A percentile compares a stretch with the other conserved stretches of the same genome.
These are phyloP conservation scores for Gossypium aridum DNA, from an alignment of 441 rosid species.

Conservation along the genomic window DNA sequence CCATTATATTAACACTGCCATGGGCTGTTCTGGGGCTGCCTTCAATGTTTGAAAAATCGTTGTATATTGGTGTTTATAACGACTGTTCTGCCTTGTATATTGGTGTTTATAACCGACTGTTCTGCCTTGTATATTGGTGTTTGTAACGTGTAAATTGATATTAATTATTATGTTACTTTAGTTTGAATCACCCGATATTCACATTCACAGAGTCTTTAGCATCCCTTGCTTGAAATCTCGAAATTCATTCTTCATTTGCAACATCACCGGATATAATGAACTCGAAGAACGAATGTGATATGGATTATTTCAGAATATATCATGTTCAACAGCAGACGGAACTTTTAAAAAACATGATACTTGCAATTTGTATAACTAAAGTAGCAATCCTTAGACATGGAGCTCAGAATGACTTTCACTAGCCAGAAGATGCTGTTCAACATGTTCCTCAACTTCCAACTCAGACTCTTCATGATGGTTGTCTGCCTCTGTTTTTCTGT, in stretches of 20 bases:
- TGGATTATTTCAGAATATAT: background rate
- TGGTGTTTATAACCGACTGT: background rate
- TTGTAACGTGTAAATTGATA: background rate
- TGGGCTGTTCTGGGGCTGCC: too few species aligned
- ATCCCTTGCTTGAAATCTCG: background rate
- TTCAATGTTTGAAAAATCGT: background rate
- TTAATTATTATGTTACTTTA: background rate
- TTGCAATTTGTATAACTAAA: background rate
- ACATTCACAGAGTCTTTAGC: background rate
- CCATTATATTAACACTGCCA: too few species aligned
- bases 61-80: too few species aligned
- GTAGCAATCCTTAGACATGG: background rate
- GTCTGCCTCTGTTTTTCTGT: slow-evolving; percentile 29
- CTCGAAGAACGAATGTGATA: background rate
- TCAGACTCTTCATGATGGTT: slow-evolving; percentile 25
- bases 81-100: background rate
- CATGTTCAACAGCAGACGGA: too few species aligned
- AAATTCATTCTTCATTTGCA: background rate
- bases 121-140: slow-evolving; percentile 3
- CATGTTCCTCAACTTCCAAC: slow-evolving; percentile 23
- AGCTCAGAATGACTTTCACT: background rate
- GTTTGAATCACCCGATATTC: background rate
- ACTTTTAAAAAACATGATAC: background rate
- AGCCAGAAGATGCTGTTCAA: slow-evolving; percentile 4
- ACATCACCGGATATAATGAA: background rate